Conservation (phyloP, 768 basidiomycete species). For the Mycena amicta region DNA sequence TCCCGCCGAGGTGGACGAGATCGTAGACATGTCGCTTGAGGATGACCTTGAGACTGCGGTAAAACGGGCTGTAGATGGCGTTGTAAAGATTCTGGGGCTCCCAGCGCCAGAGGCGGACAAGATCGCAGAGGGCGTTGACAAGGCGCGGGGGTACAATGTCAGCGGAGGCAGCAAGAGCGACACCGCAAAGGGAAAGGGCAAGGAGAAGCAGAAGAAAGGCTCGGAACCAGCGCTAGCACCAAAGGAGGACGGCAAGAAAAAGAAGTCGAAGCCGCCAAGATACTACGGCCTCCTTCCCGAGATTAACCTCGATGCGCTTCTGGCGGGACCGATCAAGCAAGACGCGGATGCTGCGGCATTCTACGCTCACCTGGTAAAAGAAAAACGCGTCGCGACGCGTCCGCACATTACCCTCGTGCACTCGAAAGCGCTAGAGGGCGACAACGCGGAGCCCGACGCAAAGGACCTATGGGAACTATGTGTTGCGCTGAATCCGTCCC, state of each 20-base stretch:
- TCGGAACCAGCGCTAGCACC: conserved; percentile 26
- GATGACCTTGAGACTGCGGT: conserved; percentile 60
- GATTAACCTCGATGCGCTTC: conserved; percentile 54
- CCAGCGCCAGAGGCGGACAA: conserved; percentile 54
- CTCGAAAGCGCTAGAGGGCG: conserved; percentile 38
- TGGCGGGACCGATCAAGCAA: conserved; percentile 45
- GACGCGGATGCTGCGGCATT: conserved; percentile 41
- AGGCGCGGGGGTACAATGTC: conserved; percentile 38
- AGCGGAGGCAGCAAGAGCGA: conserved; percentile 30
- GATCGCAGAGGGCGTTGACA: conserved; percentile 59
- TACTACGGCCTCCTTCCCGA: conserved; percentile 85
- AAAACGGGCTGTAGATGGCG: conserved; percentile 57
- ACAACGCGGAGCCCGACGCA: conserved; percentile 21
- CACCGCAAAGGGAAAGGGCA: conserved; percentile 38
- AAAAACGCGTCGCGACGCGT: conserved; percentile 51
- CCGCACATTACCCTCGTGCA: conserved; percentile 92
- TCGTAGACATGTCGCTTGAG: conserved; percentile 66
- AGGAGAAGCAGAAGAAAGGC: conserved; percentile 44
- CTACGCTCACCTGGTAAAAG: conserved; percentile 49
- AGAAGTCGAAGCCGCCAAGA: conserved; percentile 43
- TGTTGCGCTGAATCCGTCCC: conserved; percentile 34
- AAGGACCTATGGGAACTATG: conserved; percentile 53
- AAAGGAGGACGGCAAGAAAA: conserved; percentile 31
- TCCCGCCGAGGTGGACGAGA: conserved; percentile 62
- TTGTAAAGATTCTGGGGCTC: conserved; percentile 57